Base-by-base conservation (phyloP, 305 asterid species). In the Ajuga reptans region DNA sequence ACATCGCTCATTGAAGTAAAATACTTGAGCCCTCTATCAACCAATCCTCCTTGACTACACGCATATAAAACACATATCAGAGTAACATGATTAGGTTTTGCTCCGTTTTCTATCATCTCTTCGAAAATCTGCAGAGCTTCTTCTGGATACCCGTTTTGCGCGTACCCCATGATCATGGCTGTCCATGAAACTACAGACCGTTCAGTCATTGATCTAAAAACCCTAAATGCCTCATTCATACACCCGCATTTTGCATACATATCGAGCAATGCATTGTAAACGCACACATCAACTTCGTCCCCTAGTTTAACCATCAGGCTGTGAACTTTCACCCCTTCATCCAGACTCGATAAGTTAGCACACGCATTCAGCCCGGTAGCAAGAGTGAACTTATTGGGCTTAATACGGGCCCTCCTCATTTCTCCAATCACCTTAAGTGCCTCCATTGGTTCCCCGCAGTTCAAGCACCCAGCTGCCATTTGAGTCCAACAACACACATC, bases 401-500 rank as follows among this genome's bases (percentile, higher is more conserved):
- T 65, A 33, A 85, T 75, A 11, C 94, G 85, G 9, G 15, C 79
- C 75, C 69, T 80, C 64, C 89, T 82, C 92, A 89, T 89, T 53
- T 79, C 75, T 21, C 76, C 81, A 4, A 89, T 78, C 43, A 80
- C 85, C 77, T 33, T 58, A 4, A 89, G 84, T 43, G 87, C 90
- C 67, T 74, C 81, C 21, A 58, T 67, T 5, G 94, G 89, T 64
- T 87, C 79, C 41, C 85, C 89, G 16, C 84, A 81, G 31, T 79
- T 81, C 73, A 89, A 72, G 68, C 87, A 85, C 57, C 90, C 85
- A 12, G 87, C 70, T 3, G 90, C 96, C 80, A 87, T 84, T 51
- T 85, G 90, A 45, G 94, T 84, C 96, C 96, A 89, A 50, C 87
- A 78, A 47, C 78, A 75, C 10, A 85, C 89, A 55, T 87, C 87